Conservation (phyloP, 2,329 filamentous ascomycete species). For the Coleophoma cylindrospora region DNA sequence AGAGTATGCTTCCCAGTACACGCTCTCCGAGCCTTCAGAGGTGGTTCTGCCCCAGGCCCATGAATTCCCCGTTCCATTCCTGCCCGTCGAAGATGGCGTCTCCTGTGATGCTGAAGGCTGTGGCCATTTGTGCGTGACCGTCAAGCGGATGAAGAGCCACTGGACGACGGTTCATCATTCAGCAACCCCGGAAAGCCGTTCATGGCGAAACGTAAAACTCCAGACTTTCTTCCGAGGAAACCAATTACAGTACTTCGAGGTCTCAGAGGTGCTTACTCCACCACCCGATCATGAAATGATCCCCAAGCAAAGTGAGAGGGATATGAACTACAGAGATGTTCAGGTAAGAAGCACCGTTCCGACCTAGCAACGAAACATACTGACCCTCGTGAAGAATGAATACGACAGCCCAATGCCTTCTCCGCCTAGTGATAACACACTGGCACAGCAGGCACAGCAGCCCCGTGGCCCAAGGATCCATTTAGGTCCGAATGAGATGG, state of each 20-base stretch:
- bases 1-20: conserved; percentile 12
- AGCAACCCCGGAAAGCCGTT: conserved; percentile 5
- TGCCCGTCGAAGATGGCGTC: conserved; percentile 22
- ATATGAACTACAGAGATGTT: not conserved
- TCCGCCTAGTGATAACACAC: too few species aligned
- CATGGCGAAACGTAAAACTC: conserved; percentile 16
- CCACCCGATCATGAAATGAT: not conserved
- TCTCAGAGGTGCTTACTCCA: not conserved
- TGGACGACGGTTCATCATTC: conserved; percentile 19
- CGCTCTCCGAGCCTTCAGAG: conserved; percentile 15
- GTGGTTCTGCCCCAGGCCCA: conserved; percentile 12
- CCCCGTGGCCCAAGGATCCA: too few species aligned
- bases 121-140: conserved; percentile 22
- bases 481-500: not conserved
- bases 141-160: conserved; percentile 29
- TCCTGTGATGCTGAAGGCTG: conserved; percentile 19
- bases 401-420: too few species aligned
- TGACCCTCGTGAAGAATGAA: too few species aligned
- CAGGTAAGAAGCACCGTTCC: not conserved
- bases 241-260: conserved; percentile 19
- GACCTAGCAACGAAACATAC: too few species aligned
- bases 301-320: conserved; percentile 2
- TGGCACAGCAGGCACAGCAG: too few species aligned
- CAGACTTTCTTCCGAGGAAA: conserved; percentile 26
- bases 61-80: conserved; percentile 22